These are phyloP conservation scores for Stellera chamaejasme DNA, from an alignment of 345 rosid genomes.

Conservation along the genomic window DNA sequence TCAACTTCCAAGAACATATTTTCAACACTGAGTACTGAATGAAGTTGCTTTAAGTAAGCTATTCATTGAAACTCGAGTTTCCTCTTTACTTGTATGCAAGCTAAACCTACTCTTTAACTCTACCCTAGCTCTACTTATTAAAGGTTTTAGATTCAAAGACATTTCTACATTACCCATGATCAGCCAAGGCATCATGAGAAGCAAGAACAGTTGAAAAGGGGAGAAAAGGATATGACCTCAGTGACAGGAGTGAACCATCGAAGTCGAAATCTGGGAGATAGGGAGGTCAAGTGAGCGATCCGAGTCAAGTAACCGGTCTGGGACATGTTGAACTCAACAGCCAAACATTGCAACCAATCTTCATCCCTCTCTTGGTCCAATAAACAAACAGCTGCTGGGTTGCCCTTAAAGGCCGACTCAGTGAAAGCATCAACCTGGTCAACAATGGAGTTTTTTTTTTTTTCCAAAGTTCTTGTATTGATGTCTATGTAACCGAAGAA, in stretches of 20 bases:
- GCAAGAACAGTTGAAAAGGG: too few species aligned
- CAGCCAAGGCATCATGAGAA: too few species aligned
- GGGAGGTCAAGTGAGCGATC: slow-evolving; percentile 8
- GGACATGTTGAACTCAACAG: slow-evolving; percentile 51
- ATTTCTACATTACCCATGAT: too few species aligned
- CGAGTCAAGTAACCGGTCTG: slow-evolving; percentile 38
- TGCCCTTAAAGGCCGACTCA: slow-evolving; percentile 64
- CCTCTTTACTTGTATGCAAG: too few species aligned
- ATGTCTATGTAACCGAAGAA: too few species aligned
- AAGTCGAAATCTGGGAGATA: slow-evolving; percentile 37
- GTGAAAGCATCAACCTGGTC: slow-evolving; percentile 70
- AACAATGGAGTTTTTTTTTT: neutral
- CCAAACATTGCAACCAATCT: slow-evolving; percentile 54
- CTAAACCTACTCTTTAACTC: too few species aligned
- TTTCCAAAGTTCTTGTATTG: neutral
- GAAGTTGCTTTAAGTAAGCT: too few species aligned
- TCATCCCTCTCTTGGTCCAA: slow-evolving; percentile 59
- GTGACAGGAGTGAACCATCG: slow-evolving; percentile 60
- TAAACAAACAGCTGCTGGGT: slow-evolving; percentile 80
- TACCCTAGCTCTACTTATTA: too few species aligned
- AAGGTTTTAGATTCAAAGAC: too few species aligned
- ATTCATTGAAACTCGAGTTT: too few species aligned
- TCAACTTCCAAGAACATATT: too few species aligned
- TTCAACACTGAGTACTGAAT: too few species aligned
- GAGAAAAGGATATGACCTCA: slow-evolving; percentile 19